Evolutionary conservation across 2,329 filamentous ascomycete genomes (phyloP).

Genomic region (Aspergillus pseudoterreus): DNA sequence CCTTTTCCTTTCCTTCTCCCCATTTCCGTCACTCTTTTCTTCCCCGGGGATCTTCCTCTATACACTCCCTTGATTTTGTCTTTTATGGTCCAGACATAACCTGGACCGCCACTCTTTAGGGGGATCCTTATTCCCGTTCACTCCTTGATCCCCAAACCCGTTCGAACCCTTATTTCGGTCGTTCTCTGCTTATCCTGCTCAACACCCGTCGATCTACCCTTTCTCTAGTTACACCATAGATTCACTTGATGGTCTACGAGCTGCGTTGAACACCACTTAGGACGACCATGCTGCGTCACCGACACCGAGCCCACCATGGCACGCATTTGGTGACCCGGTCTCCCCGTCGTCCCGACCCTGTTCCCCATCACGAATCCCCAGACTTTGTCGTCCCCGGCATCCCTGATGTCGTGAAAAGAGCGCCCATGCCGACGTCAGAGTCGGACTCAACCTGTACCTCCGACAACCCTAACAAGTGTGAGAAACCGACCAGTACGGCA

Average conservation of each 20-base stretch:
- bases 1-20: conserved; percentile 6
- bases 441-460: conserved; percentile 15
- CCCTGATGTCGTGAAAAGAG: conserved; percentile 28
- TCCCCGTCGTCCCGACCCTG: conserved; percentile 20
- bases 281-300: conserved; percentile 21
- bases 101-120: conserved; percentile 4
- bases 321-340: conserved; percentile 20
- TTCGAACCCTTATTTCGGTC: conserved; percentile 7
- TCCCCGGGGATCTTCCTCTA: no score
- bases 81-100: neutral
- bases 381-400: conserved; percentile 16
- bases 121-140: conserved; percentile 20
- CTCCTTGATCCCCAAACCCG: conserved; percentile 19
- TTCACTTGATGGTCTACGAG: neutral
- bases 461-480: conserved; percentile 43
- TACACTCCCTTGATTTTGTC: neutral
- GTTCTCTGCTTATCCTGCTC: neutral
- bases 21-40: conserved; percentile 6
- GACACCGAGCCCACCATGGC: conserved; percentile 25
- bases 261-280: conserved; percentile 1
- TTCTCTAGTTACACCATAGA: neutral
- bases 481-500: conserved; percentile 55
- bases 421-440: conserved; percentile 15
- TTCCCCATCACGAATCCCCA: conserved; percentile 24
- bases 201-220: neutral